Conservation (phyloP, 225 moss, liverwort and hornwort species). For the Bryum argenteum region DNA sequence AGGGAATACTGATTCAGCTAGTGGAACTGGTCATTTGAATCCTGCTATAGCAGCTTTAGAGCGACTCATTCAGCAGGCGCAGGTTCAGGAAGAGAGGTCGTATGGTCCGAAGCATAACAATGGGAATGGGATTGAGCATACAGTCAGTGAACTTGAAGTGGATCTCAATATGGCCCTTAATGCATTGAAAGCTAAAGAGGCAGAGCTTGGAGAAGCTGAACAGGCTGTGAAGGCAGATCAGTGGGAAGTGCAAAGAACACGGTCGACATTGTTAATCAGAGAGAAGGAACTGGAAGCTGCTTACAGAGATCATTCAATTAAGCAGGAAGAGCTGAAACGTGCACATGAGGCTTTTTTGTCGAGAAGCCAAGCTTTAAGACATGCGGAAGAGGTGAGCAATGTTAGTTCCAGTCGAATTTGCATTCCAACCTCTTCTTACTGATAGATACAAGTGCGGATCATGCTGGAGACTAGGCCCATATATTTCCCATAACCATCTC, state of each 20-base stretch:
- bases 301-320: conserved; percentile 24
- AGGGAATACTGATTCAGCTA: conserved; percentile 17
- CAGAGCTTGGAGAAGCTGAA: conserved; percentile 42
- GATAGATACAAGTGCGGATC: background rate
- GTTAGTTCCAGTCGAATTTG: background rate
- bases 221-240: conserved; percentile 39
- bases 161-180: conserved; percentile 36
- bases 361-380: conserved; percentile 26
- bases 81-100: conserved; percentile 29
- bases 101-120: conserved; percentile 3
- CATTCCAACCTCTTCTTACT: background rate
- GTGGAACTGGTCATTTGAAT: conserved; percentile 27
- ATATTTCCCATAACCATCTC: background rate
- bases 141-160: conserved; percentile 39
- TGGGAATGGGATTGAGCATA: conserved; percentile 30
- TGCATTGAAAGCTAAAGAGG: conserved; percentile 42
- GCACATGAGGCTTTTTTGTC: conserved; percentile 29
- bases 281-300: conserved; percentile 40
- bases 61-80: conserved; percentile 43
- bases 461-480: conserved; percentile 2
- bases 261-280: conserved; percentile 34
- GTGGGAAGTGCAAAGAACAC: conserved; percentile 40
- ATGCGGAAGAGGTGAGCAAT: conserved; percentile 37
- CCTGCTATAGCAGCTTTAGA: conserved; percentile 42
- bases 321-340: conserved; percentile 42